Evolutionary conservation across 306 rosid genomes (phyloP).

Genomic region (Cotoneaster glaucophyllus): DNA sequence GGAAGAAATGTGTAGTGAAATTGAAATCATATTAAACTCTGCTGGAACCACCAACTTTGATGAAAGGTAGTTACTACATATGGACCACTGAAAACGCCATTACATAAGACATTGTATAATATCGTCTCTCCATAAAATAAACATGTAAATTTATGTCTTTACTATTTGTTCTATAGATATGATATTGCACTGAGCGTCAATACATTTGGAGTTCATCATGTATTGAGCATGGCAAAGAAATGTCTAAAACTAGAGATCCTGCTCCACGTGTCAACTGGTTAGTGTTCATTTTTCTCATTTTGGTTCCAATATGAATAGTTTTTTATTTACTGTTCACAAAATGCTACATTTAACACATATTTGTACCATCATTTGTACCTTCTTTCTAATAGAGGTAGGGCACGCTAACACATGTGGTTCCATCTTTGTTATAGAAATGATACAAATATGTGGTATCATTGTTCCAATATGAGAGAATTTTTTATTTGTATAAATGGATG

Average conservation of each 20-base stretch:
- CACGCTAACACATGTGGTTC: too few species aligned
- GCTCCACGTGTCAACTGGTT: constrained; percentile 43
- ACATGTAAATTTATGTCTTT: neutral
- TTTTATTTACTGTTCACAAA: neutral
- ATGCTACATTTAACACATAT: too few species aligned
- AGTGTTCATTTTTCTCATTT: neutral
- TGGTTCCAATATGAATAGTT: too few species aligned
- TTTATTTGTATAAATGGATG: too few species aligned
- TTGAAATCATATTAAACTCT: constrained; percentile 22
- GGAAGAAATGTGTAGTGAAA: constrained; percentile 9
- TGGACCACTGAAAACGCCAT: too few species aligned
- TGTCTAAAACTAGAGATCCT: constrained; percentile 17
- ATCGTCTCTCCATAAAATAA: too few species aligned
- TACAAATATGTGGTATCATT: too few species aligned
- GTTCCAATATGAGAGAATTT: too few species aligned
- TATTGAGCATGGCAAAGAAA: constrained; percentile 21
- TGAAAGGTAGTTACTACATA: constrained; percentile 21
- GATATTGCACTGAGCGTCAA: constrained; percentile 26
- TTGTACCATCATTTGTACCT: too few species aligned
- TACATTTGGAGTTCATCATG: constrained; percentile 26
- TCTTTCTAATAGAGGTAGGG: too few species aligned
- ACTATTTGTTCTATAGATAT: constrained; percentile 13
- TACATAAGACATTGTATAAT: too few species aligned
- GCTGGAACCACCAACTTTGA: constrained; percentile 42
- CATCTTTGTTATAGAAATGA: too few species aligned